phyloP scores from a whole-genome alignment of 768 basidiomycete species.

The Lanmaoa pseudosensibilis region DNA sequence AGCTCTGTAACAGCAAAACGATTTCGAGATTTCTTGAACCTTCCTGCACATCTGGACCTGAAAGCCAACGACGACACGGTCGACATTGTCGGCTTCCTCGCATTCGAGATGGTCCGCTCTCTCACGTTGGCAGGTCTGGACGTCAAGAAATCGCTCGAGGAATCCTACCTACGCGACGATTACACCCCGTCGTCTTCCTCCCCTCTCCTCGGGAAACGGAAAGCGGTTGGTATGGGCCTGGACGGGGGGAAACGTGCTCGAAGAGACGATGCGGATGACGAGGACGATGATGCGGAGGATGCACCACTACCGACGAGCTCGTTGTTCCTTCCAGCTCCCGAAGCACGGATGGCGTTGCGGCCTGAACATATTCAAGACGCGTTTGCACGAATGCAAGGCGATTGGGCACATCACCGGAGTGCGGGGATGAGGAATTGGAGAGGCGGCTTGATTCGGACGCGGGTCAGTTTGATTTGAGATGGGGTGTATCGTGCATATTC shows the following conservation, averaged over 20 bases:
- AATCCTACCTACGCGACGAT: constrained; percentile 65
- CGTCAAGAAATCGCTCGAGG: constrained; percentile 78
- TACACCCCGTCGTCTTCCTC: constrained; percentile 47
- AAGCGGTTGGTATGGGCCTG: constrained; percentile 49
- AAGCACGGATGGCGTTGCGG: constrained; percentile 72
- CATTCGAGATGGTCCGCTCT: constrained; percentile 95
- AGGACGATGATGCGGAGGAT: constrained; percentile 59
- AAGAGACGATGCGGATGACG: constrained; percentile 48
- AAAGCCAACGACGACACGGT: constrained; percentile 92
- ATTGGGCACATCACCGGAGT: constrained; percentile 77
- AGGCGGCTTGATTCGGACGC: constrained; percentile 77
- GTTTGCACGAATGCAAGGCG: constrained; percentile 84
- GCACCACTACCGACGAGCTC: constrained; percentile 67
- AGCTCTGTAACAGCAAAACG: constrained; percentile 72
- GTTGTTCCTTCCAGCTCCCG: constrained; percentile 79
- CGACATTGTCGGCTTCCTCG: constrained; percentile 95
- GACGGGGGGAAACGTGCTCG: constrained; percentile 47
- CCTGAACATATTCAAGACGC: constrained; percentile 92
- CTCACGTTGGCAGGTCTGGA: constrained; percentile 86
- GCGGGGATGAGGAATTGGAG: constrained; percentile 91
- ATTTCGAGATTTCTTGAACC: constrained; percentile 91
- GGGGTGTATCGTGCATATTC: not conserved
- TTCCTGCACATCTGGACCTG: constrained; percentile 82
- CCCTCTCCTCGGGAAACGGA: constrained; percentile 69
- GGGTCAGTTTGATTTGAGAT: constrained; percentile 69